Base-by-base conservation (phyloP, 331 rosid species). In the Pyracantha coccinea region DNA sequence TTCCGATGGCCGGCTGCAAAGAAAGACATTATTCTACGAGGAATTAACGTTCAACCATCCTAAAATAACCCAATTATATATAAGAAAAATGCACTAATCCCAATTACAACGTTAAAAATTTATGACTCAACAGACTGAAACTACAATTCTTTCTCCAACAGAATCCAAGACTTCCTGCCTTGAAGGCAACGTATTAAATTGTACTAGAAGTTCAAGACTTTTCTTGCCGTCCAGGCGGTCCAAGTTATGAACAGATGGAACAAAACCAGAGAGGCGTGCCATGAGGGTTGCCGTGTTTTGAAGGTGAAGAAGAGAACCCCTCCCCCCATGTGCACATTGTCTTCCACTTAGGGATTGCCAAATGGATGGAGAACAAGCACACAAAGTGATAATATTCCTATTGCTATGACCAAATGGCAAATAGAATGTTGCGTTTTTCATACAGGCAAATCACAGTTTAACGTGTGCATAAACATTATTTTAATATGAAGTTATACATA, bases 201-300 rank as follows among this genome's bases (percentile, higher is more conserved):
- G 66, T 7, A 55, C 32, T n/a, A 14, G 3, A 23, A 35, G 16
- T 13, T 2, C 2, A 8, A 8, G 57, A 72, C 68, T 57, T 71
- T 57, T 58, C 76, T 72, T 24, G 76, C 76, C 68, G 76, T 53
- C 76, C 67, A 23, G 76, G 57, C 13, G 35, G 45, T 25, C 10
- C 17, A 13, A 57, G 1, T 38, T 10, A 12, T 21, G 53, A 54
- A 13, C 75, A 14, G 55, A 55, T 8, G 0, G 50, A 58, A 31
- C 25, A 57, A 57, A 33, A 21, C 53, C 35, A 20, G 31, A 20
- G 14, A 55, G 24, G 5, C 59, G 33, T 21, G 38, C 57, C 47
- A 50, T 69, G 32, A 23, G 29, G 54, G 10, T 57, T 72, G 33
- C 25, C 53, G 32, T 7, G 65, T 31, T 54, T 57, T 31, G 50